phyloP scores from a whole-genome alignment of 1,139 yeast species.

The Lodderomyces jiufengensis region DNA sequence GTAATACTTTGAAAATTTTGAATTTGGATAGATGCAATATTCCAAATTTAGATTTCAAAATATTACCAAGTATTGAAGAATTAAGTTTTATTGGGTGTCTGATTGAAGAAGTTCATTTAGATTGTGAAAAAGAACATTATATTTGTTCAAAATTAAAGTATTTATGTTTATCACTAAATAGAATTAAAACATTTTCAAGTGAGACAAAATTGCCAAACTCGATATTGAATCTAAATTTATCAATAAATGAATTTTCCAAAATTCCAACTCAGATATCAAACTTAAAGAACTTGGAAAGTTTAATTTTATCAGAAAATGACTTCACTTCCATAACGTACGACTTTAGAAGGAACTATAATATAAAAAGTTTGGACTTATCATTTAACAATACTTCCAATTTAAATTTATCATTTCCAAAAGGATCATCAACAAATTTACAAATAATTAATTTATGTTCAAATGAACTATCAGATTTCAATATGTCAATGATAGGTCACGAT shows the following conservation, averaged over 20 bases:
- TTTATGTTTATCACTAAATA: constrained; percentile 17
- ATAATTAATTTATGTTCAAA: constrained; percentile 19
- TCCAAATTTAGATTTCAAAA: constrained; percentile 9
- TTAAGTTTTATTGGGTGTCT: constrained; percentile 23
- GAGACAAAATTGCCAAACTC: constrained; percentile 13
- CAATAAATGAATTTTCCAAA: constrained; percentile 12
- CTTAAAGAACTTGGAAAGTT: constrained; percentile 11
- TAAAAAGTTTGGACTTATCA: constrained; percentile 17
- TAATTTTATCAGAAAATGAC: constrained; percentile 16
- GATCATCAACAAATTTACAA: constrained; percentile 15
- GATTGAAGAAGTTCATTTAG: constrained; percentile 16
- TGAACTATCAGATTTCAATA: constrained; percentile 12
- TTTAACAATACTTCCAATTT: constrained; percentile 13
- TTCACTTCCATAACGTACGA: constrained; percentile 10
- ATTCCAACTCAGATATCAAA: constrained; percentile 10
- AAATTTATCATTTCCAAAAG: constrained; percentile 13
- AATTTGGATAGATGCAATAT: constrained; percentile 22
- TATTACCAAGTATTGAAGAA: constrained; percentile 17
- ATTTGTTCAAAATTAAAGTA: constrained; percentile 12
- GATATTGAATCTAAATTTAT: constrained; percentile 12
- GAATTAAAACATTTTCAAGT: constrained; percentile 8
- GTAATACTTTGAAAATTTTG: constrained; percentile 13
- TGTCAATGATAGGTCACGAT: constrained; percentile 16
- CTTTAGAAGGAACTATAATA: constrained; percentile 7
- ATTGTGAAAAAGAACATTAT: constrained; percentile 3